phyloP scores from a whole-genome alignment of 2,329 filamentous ascomycete genomes.

The Diplodia scrobiculata region DNA sequence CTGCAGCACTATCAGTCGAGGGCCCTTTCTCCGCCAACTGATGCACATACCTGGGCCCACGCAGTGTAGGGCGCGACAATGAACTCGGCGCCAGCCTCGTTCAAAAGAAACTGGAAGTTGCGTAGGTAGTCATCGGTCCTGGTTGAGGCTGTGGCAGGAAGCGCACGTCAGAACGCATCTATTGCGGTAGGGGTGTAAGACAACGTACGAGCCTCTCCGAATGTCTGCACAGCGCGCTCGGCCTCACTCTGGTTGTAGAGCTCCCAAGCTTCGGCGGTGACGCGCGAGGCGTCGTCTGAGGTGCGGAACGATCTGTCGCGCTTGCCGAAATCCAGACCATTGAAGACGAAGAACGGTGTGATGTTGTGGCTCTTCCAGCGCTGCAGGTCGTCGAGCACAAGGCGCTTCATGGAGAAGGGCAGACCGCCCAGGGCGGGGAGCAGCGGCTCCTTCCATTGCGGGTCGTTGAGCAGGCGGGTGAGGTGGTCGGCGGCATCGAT shows the following conservation, averaged over 20 bases:
- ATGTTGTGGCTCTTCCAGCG: constrained; percentile 70
- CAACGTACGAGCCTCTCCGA: constrained; percentile 73
- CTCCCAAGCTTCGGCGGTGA: constrained; percentile 79
- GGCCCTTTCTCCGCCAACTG: constrained; percentile 30
- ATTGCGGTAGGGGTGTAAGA: neutral
- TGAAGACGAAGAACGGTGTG: constrained; percentile 86
- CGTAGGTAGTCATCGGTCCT: constrained; percentile 67
- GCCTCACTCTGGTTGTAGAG: constrained; percentile 81
- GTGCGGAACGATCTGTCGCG: constrained; percentile 66
- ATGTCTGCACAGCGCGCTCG: constrained; percentile 78
- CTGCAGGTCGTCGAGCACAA: constrained; percentile 75
- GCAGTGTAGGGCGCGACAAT: constrained; percentile 85
- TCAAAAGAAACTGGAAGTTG: constrained; percentile 73
- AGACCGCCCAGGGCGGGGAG: constrained; percentile 86
- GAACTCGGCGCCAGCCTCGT: constrained; percentile 69
- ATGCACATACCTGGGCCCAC: constrained; percentile 70
- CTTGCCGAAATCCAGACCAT: constrained; percentile 77
- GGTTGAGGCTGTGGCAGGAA: constrained; percentile 43
- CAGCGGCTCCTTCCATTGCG: constrained; percentile 77
- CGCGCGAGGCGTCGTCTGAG: constrained; percentile 64
- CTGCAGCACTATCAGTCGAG: constrained; percentile 49
- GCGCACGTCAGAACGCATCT: constrained; percentile 30
- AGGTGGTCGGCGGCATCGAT: constrained; percentile 92
- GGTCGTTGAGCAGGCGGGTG: constrained; percentile 68
- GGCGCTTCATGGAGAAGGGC: constrained; percentile 73